Evolutionary conservation across 2,329 filamentous ascomycete species (phyloP), one percentile per base, ranked within the genome.

Genomic region (Neodidymelliopsis sp.): DNA sequence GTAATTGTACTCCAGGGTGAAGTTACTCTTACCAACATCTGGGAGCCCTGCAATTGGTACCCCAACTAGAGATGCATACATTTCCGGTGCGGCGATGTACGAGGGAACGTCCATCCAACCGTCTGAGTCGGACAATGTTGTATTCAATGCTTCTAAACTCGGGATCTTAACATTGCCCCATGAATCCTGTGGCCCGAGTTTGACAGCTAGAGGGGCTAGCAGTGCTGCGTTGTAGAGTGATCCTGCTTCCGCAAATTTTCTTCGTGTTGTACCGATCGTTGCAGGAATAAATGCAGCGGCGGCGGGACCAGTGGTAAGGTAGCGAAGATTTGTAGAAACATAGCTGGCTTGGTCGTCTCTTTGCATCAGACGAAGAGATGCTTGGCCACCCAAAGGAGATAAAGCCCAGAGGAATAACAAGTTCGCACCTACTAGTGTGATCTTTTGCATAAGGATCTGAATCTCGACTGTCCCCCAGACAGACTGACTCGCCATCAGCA

Each of bases 161-260:
- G 65, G 70, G 6, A 74, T 66, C 27, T 71, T 72, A 20, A 73
- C 54, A 34, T 73, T 74, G 2, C 66, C 67, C 69, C 70, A 74
- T 2, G 49, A 31, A 36, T 73, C 70, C 15, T 49, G 24, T 3
- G 58, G 53, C 6, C 67, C 61, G 2, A n/a, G 16, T 37, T 72
- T 73, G 12, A 42, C 54, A 4, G 20, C 2, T 2, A 47, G 8
- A 0, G 70, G 60, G 2, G 62, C 62, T 0, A 70, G 23, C 0
- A 72, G 33, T 3, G 66, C 62, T 1, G 68, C 63, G 10, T 18
- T 59, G 22, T 69, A 72, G 0, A 72, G 43, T 5, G 61, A 50
- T 8, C 51, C 51, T 4, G 52, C 57, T n/a, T 67, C 51, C 1
- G 59, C 34, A 20, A 59, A 54, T 16, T 53, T 57, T 4, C 60